phyloP scores from a whole-genome alignment of 1,139 yeast species.

The Yamadazyma siamensis region DNA sequence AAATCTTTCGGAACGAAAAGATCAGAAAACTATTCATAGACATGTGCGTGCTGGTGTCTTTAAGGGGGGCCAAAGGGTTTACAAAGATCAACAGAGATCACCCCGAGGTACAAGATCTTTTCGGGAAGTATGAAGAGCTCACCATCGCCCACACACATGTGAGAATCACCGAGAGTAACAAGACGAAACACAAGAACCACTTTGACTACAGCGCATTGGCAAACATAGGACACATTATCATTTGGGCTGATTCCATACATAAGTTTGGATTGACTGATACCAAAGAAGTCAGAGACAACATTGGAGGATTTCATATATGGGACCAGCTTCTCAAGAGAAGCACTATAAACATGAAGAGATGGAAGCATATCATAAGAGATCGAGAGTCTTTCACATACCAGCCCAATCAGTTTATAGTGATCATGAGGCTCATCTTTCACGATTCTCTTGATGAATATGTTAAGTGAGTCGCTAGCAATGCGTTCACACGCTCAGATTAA shows the following conservation, averaged over 20 bases:
- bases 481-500: too few species aligned
- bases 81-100: constrained; percentile 23
- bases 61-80: constrained; percentile 39
- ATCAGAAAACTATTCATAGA: constrained; percentile 18
- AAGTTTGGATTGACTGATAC: constrained; percentile 13
- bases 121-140: constrained; percentile 33
- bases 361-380: constrained; percentile 44
- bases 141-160: constrained; percentile 35
- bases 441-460: too few species aligned
- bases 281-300: constrained; percentile 18
- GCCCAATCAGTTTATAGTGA: constrained; percentile 42
- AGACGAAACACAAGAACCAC: constrained; percentile 31
- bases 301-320: constrained; percentile 48
- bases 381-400: constrained; percentile 39
- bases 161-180: constrained; percentile 34
- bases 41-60: constrained; percentile 36
- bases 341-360: constrained; percentile 40
- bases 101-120: constrained; percentile 28
- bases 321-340: constrained; percentile 36
- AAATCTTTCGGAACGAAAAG: constrained; percentile 22
- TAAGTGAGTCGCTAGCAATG: too few species aligned
- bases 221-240: constrained; percentile 39
- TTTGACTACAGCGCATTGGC: constrained; percentile 41
- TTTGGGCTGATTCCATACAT: constrained; percentile 31
- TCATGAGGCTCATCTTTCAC: constrained; percentile 25